Base-by-base conservation (phyloP, 441 rosid genomes). In the Macaranga tanarius region DNA sequence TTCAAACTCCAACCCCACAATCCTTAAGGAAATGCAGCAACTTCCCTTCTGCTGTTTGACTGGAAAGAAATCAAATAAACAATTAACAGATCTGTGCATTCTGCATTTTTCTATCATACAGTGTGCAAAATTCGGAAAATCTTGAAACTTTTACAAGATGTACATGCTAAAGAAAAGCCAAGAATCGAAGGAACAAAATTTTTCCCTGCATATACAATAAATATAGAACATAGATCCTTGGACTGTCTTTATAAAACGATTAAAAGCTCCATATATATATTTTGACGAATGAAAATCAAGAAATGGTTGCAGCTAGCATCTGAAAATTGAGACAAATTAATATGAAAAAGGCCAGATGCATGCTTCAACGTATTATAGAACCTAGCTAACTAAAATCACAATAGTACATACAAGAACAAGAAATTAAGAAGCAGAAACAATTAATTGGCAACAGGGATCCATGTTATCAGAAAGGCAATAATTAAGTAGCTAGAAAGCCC, bases 1-100 rank as follows among this genome's bases (percentile, higher is more conserved):
- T n/a, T 34, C 59, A 61, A 60, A 76, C 71, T 61, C 42, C 62
- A 50, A 26, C 44, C 62, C 34, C 44, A 48, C 48, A 23, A 55
- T 13, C 52, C 76, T 71, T 54, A 64, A 17, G 17, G 55, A 69
- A 69, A 63, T 55, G 31, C 45, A 52, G 67, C 12, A 67, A n/a
- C n/a, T 58, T 71, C 50, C 52, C 9, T 50, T 65, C 34, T 56
- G 56, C 56, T 50, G 73, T 65, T 52, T 68, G 26, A 22, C 28
- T 25, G 60, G n/a, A 55, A 42, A 71, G 51, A 54, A 69, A 59
- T 57, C 74, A 34, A 45, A 40, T 11, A 44, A 50, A 67, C 11
- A 28, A 56, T 23, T n/a, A 66, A 26, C 40, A 74, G 45, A 69
- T 16, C 57, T 42, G 48, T 57, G 28, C 28, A 51, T 34, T 42